phyloP scores from a whole-genome alignment of 2,329 filamentous ascomycete genomes.

The Pseudogymnoascus sp. region DNA sequence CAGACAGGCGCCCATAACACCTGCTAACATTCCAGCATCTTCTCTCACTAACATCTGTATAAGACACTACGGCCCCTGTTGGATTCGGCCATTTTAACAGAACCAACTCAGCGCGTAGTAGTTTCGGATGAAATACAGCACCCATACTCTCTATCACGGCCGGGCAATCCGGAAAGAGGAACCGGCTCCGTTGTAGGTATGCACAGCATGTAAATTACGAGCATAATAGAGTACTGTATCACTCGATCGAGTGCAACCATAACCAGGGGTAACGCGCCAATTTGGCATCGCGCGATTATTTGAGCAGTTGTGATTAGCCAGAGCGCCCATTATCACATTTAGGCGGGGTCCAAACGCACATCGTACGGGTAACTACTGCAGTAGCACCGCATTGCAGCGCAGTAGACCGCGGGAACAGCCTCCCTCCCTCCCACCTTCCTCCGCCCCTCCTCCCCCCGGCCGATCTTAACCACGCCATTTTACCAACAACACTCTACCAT shows the following conservation, averaged over 20 bases:
- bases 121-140: background rate
- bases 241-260: background rate
- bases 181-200: background rate
- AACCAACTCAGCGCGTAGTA: background rate
- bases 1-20: background rate
- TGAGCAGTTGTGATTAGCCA: background rate
- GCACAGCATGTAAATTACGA: background rate
- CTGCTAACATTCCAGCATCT: background rate
- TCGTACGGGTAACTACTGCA: background rate
- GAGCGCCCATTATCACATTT: background rate
- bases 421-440: background rate
- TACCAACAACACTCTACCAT: background rate
- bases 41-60: background rate
- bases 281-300: background rate
- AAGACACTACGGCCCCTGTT: background rate
- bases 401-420: background rate
- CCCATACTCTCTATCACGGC: background rate
- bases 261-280: background rate
- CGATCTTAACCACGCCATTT: background rate
- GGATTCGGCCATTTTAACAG: background rate
- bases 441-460: background rate
- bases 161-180: background rate
- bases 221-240: background rate
- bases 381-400: background rate
- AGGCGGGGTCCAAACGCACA: background rate